Evolutionary conservation across 2,329 filamentous ascomycete genomes (phyloP).

Genomic region (Alternaria ventricosa): DNA sequence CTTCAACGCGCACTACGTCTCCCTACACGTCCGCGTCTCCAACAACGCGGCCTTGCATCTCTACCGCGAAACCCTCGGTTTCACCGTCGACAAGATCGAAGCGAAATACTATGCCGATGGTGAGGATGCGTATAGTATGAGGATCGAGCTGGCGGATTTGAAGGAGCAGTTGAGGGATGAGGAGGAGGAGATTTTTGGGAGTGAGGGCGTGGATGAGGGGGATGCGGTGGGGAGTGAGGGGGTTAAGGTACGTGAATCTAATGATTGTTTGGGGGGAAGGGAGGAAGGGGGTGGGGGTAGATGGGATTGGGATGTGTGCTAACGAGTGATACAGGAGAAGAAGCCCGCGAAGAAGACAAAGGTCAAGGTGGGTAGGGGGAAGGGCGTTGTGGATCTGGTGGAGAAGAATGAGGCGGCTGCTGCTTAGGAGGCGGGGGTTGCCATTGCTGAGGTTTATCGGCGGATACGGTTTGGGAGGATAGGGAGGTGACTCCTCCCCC

Average conservation of each 20-base stretch:
- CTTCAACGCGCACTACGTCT: constrained; percentile 90
- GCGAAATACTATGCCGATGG: constrained; percentile 95
- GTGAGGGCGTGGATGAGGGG: constrained; percentile 40
- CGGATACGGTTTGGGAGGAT: neutral
- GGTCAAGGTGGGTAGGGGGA: constrained; percentile 78
- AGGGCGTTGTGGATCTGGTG: constrained; percentile 81
- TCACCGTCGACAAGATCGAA: constrained; percentile 62
- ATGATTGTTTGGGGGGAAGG: too few species aligned
- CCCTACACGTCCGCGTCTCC: constrained; percentile 91
- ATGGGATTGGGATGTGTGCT: neutral
- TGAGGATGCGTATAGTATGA: constrained; percentile 95
- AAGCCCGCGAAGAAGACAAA: constrained; percentile 58
- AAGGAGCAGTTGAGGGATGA: constrained; percentile 60
- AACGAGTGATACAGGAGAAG: constrained; percentile 21
- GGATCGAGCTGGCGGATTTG: constrained; percentile 74
- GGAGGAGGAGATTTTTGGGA: constrained; percentile 43
- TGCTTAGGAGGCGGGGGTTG: neutral
- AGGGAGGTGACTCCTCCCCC: too few species aligned
- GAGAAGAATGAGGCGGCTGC: constrained; percentile 66
- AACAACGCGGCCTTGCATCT: constrained; percentile 90
- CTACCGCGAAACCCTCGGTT: constrained; percentile 71
- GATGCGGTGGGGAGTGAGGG: constrained; percentile 48
- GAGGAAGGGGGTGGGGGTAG: too few species aligned
- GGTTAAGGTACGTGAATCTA: too few species aligned
- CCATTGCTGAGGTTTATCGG: neutral